These are phyloP conservation scores for Naegleria lovaniensis DNA, from an alignment of 208 protist genomes.

Conservation along the genomic window DNA sequence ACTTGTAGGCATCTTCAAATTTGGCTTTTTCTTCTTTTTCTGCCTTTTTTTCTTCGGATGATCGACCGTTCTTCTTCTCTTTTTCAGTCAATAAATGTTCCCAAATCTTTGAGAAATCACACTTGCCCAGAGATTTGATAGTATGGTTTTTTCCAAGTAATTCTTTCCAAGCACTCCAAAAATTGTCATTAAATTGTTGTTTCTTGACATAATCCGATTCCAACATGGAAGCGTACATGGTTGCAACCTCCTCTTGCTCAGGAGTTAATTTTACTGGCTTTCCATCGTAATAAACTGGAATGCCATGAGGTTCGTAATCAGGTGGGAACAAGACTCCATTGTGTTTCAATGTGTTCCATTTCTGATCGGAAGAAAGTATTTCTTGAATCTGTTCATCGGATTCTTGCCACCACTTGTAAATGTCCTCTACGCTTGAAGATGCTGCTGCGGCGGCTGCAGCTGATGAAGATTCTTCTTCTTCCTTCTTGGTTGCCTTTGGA, in stretches of 20 bases:
- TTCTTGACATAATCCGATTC: constrained; percentile 91
- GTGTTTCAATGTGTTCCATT: constrained; percentile 89
- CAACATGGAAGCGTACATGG: constrained; percentile 88
- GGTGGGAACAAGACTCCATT: constrained; percentile 95
- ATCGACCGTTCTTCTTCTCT: constrained; percentile 70
- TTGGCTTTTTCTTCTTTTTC: constrained; percentile 67
- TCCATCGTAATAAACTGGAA: constrained; percentile 89
- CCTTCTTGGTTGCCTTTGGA: not conserved
- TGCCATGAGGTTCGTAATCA: constrained; percentile 87
- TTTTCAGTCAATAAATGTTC: constrained; percentile 72
- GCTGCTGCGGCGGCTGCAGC: not conserved
- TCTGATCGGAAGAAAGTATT: constrained; percentile 31
- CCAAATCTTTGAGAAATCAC: constrained; percentile 93
- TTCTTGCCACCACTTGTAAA: constrained; percentile 36
- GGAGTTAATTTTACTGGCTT: constrained; percentile 76
- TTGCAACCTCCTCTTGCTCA: constrained; percentile 96
- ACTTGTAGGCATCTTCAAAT: constrained; percentile 76
- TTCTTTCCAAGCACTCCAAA: constrained; percentile 85
- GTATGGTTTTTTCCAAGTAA: constrained; percentile 65
- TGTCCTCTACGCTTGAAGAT: constrained; percentile 5
- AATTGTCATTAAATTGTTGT: constrained; percentile 90
- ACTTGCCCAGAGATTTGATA: constrained; percentile 85
- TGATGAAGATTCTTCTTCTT: not conserved
- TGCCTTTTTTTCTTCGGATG: constrained; percentile 86
- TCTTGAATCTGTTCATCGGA: constrained; percentile 26